A percentile compares a stretch with the other conserved stretches of the same genome.
phyloP scores from a whole-genome alignment of 202 grass and related monocot species.

The Musa balbisiana region DNA sequence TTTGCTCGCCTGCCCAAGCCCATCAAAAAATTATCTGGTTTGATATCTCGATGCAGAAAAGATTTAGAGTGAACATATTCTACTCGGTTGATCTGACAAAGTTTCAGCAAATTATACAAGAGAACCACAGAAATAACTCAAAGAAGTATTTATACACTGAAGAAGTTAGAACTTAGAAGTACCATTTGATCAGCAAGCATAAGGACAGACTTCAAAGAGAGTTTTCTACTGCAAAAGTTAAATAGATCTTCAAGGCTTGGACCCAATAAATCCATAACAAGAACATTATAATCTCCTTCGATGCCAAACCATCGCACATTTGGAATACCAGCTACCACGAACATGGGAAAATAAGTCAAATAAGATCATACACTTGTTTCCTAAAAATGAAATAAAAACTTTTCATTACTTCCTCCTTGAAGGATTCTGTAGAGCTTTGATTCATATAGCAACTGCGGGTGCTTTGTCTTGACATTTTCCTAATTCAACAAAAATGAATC shows the following conservation, averaged over 20 bases:
- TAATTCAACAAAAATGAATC: background rate
- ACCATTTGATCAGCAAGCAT: conserved; percentile 14
- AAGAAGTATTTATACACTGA: background rate
- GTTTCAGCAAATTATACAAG: background rate
- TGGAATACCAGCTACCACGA: conserved; percentile 7
- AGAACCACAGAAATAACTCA: background rate
- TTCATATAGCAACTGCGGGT: conserved; percentile 9
- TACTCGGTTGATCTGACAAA: conserved; percentile 3
- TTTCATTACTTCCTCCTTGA: conserved; percentile 8
- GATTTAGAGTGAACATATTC: conserved; percentile 7
- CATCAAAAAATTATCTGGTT: conserved; percentile 14
- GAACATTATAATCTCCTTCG: conserved; percentile 12
- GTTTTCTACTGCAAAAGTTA: conserved; percentile 10
- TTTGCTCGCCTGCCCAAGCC: conserved; percentile 12
- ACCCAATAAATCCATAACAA: conserved; percentile 12
- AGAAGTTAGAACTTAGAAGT: background rate
- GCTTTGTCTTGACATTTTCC: conserved; percentile 15
- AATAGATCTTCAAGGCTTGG: conserved; percentile 11
- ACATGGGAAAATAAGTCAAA: background rate
- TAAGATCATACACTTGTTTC: background rate
- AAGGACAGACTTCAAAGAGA: conserved; percentile 9
- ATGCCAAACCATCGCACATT: conserved; percentile 7
- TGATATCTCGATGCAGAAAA: conserved; percentile 15
- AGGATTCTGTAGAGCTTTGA: conserved; percentile 12
- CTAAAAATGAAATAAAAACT: background rate